Percentiles rank a stretch among this genome's conserved stretches.
Evolutionary conservation across 2,329 filamentous ascomycete genomes (phyloP).

Genomic region (Pseudogymnoascus sp.): DNA sequence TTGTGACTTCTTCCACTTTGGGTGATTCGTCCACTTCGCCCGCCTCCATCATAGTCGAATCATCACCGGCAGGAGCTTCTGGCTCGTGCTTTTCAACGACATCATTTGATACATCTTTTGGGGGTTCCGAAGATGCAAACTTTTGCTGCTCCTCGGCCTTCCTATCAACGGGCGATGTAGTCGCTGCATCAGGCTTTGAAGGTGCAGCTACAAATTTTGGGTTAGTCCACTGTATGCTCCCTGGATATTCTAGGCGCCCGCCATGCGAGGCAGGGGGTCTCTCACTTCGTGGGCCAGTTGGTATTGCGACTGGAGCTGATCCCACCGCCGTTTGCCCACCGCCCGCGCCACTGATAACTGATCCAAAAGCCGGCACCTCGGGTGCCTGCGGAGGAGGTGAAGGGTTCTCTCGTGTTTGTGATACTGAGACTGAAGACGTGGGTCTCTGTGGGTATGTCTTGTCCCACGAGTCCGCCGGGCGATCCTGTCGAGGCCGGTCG

Average conservation of each 20-base stretch:
- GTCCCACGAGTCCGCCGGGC: slow-evolving; percentile 1
- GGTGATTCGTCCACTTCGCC: slow-evolving; percentile 6
- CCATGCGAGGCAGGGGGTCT: slow-evolving; percentile 6
- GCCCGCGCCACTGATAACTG: slow-evolving; percentile 16
- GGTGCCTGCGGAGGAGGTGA: slow-evolving; percentile 45
- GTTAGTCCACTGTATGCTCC: slow-evolving; percentile 7
- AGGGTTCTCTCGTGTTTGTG: slow-evolving; percentile 27
- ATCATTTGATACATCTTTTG: neutral
- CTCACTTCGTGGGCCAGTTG: slow-evolving; percentile 7
- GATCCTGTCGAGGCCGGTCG: neutral
- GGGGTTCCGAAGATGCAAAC: neutral
- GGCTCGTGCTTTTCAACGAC: neutral
- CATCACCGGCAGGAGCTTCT: neutral
- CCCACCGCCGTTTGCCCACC: neutral
- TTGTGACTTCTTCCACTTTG: neutral
- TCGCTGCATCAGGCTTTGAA: neutral
- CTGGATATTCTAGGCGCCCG: slow-evolving; percentile 3
- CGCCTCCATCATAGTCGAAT: slow-evolving; percentile 5
- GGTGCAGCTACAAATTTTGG: slow-evolving; percentile 2
- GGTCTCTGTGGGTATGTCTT: slow-evolving; percentile 9
- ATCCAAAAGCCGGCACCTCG: slow-evolving; percentile 46
- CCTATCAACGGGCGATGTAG: neutral
- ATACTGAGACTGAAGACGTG: neutral
- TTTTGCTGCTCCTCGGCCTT: slow-evolving; percentile 4
- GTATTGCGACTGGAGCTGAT: slow-evolving; percentile 6